Conservation (phyloP, 768 basidiomycete genomes). For the Boletus pseudo-olivaceus region DNA sequence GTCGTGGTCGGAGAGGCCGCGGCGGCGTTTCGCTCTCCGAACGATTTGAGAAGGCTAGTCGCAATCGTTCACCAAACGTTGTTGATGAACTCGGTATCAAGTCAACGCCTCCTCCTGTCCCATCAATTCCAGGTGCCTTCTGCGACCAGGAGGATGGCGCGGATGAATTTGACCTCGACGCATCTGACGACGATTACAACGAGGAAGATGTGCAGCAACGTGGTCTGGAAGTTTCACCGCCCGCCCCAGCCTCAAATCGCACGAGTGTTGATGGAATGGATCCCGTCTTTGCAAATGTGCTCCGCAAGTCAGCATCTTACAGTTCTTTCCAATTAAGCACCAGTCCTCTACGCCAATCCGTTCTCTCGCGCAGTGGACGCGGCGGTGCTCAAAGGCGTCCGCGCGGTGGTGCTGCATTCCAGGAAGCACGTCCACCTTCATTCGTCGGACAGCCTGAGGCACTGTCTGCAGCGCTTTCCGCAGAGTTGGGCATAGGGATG, state of each 20-base stretch:
- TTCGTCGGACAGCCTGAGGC: conserved; percentile 71
- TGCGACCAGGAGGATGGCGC: conserved; percentile 11
- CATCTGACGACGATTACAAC: conserved; percentile 21
- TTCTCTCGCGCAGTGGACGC: conserved; percentile 47
- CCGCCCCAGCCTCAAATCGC: conserved; percentile 50
- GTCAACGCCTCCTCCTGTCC: conserved; percentile 29
- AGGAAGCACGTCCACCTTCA: conserved; percentile 66
- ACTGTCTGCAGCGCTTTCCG: conserved; percentile 66
- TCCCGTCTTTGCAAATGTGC: conserved; percentile 76
- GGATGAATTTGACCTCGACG: conserved; percentile 23
- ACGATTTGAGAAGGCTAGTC: conserved; percentile 56
- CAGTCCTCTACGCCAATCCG: conserved; percentile 61
- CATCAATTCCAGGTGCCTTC: conserved; percentile 34
- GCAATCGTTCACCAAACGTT: conserved; percentile 46
- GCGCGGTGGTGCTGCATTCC: conserved; percentile 66
- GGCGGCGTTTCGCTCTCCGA: conserved; percentile 56
- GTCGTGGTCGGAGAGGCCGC: conserved; percentile 49
- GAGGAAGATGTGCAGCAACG: conserved; percentile 28
- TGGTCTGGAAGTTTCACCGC: conserved; percentile 33
- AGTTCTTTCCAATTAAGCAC: conserved; percentile 42
- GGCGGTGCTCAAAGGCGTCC: conserved; percentile 51
- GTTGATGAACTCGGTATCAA: conserved; percentile 19
- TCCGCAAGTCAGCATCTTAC: conserved; percentile 50
- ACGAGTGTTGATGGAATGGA: conserved; percentile 86
- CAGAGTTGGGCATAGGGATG: conserved; percentile 54